Conservation (phyloP, 2,329 filamentous ascomycete species). For the Proliferodiscus dingleyae region DNA sequence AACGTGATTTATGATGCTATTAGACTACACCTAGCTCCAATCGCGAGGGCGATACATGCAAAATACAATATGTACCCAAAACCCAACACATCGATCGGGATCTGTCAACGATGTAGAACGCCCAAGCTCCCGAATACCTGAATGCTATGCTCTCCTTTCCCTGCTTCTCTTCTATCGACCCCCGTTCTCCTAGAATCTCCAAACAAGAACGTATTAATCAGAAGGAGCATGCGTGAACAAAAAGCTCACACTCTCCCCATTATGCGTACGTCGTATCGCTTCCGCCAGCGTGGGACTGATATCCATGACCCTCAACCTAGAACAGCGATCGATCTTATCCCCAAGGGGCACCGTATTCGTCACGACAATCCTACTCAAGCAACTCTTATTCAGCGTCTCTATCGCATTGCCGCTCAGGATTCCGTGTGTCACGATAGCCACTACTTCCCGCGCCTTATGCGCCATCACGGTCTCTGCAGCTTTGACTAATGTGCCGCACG, state of each 20-base stretch:
- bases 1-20: no score
- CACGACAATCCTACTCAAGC: slow-evolving; percentile 74
- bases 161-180: neutral
- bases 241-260: slow-evolving; percentile 63
- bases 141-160: neutral
- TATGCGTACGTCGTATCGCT: slow-evolving; percentile 64
- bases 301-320: slow-evolving; percentile 84
- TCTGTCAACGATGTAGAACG: no score
- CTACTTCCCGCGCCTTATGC: slow-evolving; percentile 80
- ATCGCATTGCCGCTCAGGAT: slow-evolving; percentile 87
- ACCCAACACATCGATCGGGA: no score
- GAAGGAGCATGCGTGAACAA: slow-evolving; percentile 62
- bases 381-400: slow-evolving; percentile 64
- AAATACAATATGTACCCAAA: neutral
- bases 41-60: neutral
- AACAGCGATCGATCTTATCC: slow-evolving; percentile 74
- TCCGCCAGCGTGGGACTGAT: slow-evolving; percentile 79
- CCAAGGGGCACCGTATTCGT: slow-evolving; percentile 83
- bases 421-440: slow-evolving; percentile 92
- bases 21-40: no score
- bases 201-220: slow-evolving; percentile 29
- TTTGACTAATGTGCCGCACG: slow-evolving; percentile 83
- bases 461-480: slow-evolving; percentile 84
- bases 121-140: no score
- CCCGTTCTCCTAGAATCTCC: neutral